Conservation (phyloP, 169 alveolate genomes). For the Cryptosporidium meleagridis region DNA sequence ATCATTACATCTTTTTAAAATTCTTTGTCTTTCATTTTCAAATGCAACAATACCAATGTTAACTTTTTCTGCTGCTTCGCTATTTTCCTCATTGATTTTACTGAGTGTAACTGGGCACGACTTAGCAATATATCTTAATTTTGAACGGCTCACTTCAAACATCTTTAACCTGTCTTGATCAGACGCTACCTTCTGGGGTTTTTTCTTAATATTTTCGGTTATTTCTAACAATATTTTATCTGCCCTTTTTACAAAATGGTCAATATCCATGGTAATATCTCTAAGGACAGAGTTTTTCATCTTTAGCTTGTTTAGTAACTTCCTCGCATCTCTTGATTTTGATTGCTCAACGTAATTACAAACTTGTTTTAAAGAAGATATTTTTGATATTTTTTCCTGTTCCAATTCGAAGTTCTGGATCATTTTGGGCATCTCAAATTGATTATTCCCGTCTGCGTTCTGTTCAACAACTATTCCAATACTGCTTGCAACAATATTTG, state of each 20-base stretch:
- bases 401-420: slow-evolving; percentile 20
- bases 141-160: slow-evolving; percentile 49
- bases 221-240: slow-evolving; percentile 42
- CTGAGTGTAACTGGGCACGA: slow-evolving; percentile 50
- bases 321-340: slow-evolving; percentile 62
- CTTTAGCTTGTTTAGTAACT: slow-evolving; percentile 33
- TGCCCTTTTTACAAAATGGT: slow-evolving; percentile 21
- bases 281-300: slow-evolving; percentile 53
- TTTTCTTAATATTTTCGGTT: slow-evolving; percentile 19
- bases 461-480: slow-evolving; percentile 29
- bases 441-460: slow-evolving; percentile 7
- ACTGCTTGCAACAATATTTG: slow-evolving; percentile 64
- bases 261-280: slow-evolving; percentile 52
- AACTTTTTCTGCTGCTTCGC: slow-evolving; percentile 60
- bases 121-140: slow-evolving; percentile 42
- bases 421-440: slow-evolving; percentile 8
- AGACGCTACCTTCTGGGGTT: neutral
- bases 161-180: slow-evolving; percentile 38
- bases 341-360: slow-evolving; percentile 48
- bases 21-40: slow-evolving; percentile 73
- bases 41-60: slow-evolving; percentile 60
- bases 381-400: slow-evolving; percentile 47
- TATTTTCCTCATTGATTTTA: slow-evolving; percentile 51
- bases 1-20: slow-evolving; percentile 56
- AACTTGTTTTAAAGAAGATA: slow-evolving; percentile 41